A percentile compares a stretch with the other conserved stretches of the same genome.
These are phyloP conservation scores for Clarireedia hainanense DNA, from an alignment of 2,329 filamentous ascomycete species.

Conservation along the genomic window DNA sequence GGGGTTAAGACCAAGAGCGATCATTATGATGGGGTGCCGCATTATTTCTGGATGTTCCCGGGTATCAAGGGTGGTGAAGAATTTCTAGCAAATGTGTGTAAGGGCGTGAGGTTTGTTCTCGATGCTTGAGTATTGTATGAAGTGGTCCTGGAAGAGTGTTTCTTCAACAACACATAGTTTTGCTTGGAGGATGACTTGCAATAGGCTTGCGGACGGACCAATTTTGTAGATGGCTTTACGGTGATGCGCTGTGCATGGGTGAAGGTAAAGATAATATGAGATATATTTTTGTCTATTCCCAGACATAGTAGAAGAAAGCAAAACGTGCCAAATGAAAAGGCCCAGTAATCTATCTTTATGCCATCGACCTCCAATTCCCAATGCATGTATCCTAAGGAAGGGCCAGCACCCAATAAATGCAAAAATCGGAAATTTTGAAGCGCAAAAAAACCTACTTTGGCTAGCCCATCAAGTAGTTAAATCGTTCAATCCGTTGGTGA, in stretches of 20 bases:
- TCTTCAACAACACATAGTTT: not conserved
- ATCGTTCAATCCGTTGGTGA: constrained; percentile 22
- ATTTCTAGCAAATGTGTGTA: not conserved
- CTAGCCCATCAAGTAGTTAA: not conserved
- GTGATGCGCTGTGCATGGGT: too few species aligned
- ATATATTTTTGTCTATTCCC: too few species aligned
- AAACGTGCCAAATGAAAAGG: too few species aligned
- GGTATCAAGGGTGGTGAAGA: not conserved
- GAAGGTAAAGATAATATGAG: too few species aligned
- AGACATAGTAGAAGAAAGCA: too few species aligned
- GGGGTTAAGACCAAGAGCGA: constrained; percentile 24
- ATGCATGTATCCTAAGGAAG: too few species aligned
- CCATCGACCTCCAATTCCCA: too few species aligned
- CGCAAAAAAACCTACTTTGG: not conserved
- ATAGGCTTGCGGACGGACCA: too few species aligned
- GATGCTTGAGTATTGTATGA: not conserved
- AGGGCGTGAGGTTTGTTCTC: constrained; percentile 1
- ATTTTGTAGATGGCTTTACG: too few species aligned
- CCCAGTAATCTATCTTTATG: too few species aligned
- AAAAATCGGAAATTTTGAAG: not conserved
- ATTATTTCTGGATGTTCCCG: constrained; percentile 23
- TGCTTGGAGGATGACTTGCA: too few species aligned
- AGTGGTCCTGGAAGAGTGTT: not conserved
- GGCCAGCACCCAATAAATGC: not conserved
- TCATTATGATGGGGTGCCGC: constrained; percentile 26